phyloP scores from a whole-genome alignment of 108 stramenopile genomes.

The Nitzschia sp. region DNA sequence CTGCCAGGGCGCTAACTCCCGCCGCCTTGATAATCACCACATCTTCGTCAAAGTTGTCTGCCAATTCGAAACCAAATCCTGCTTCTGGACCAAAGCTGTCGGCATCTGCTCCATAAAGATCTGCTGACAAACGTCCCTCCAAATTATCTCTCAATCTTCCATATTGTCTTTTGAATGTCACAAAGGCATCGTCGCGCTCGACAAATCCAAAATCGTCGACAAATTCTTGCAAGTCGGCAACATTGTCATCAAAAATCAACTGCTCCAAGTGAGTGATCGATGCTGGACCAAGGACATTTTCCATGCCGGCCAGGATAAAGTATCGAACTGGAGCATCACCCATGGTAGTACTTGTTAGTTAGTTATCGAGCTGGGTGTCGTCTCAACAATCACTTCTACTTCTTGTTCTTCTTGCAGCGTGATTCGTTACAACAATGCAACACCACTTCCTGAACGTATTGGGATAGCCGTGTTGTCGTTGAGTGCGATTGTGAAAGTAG shows the following conservation, averaged over 20 bases:
- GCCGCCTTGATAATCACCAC: neutral
- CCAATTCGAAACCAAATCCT: neutral
- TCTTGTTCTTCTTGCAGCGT: too few species aligned
- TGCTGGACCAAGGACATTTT: neutral
- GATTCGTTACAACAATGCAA: too few species aligned
- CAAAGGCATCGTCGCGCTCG: constrained; percentile 11
- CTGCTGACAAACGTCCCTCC: neutral
- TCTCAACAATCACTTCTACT: too few species aligned
- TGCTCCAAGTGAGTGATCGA: neutral
- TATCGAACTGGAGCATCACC: neutral
- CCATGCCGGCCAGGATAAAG: neutral
- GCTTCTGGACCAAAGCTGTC: constrained; percentile 2
- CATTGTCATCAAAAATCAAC: neutral
- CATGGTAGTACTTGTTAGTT: too few species aligned
- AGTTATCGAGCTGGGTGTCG: too few species aligned
- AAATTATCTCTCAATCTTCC: neutral
- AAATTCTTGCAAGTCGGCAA: neutral
- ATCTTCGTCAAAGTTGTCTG: neutral
- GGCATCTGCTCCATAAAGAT: neutral
- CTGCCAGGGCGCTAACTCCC: neutral
- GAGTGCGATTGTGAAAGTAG: too few species aligned
- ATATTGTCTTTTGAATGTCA: neutral
- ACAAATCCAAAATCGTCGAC: neutral
- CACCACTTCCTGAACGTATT: too few species aligned
- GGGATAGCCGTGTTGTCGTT: too few species aligned